Evolutionary conservation across 495 filamentous ascomycete species (phyloP).

Genomic region (Parmelia sp.): DNA sequence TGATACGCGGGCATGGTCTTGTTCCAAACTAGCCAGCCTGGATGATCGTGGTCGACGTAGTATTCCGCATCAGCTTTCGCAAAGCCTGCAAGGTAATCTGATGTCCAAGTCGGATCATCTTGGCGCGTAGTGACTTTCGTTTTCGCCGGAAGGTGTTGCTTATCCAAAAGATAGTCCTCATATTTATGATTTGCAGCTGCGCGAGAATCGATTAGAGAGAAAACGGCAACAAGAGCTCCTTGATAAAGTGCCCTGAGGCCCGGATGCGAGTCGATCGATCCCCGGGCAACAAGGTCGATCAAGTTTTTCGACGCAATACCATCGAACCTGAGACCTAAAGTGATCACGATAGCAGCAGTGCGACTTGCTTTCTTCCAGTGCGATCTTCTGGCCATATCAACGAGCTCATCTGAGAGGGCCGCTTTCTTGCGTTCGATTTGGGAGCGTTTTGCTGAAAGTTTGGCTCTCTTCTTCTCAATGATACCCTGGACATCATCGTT

Average conservation of each 20-base stretch:
- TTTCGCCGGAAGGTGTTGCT: conserved; percentile 67
- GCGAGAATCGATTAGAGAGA: conserved; percentile 75
- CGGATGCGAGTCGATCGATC: conserved; percentile 86
- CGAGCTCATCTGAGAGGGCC: conserved; percentile 70
- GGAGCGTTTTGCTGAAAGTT: conserved; percentile 64
- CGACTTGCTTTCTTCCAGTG: conserved; percentile 96
- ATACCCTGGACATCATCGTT: conserved; percentile 53
- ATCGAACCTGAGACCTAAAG: conserved; percentile 82
- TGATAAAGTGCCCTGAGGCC: conserved; percentile 75
- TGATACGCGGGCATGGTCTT: conserved; percentile 73
- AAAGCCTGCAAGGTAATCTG: conserved; percentile 71
- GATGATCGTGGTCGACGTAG: conserved; percentile 85
- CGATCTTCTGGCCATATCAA: conserved; percentile 64
- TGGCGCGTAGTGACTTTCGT: conserved; percentile 62
- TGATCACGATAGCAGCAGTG: conserved; percentile 80
- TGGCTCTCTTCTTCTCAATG: conserved; percentile 60
- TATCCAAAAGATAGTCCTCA: conserved; percentile 72
- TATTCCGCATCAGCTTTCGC: conserved; percentile 74
- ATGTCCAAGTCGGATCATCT: conserved; percentile 70
- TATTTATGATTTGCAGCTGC: conserved; percentile 81
- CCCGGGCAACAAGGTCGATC: conserved; percentile 74
- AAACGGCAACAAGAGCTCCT: conserved; percentile 70
- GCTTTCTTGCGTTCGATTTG: conserved; percentile 78
- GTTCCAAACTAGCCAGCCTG: conserved; percentile 96
- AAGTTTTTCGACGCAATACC: conserved; percentile 73